Conservation (phyloP, 192 early-diverging fungal species). For the Dissophora ornata region DNA sequence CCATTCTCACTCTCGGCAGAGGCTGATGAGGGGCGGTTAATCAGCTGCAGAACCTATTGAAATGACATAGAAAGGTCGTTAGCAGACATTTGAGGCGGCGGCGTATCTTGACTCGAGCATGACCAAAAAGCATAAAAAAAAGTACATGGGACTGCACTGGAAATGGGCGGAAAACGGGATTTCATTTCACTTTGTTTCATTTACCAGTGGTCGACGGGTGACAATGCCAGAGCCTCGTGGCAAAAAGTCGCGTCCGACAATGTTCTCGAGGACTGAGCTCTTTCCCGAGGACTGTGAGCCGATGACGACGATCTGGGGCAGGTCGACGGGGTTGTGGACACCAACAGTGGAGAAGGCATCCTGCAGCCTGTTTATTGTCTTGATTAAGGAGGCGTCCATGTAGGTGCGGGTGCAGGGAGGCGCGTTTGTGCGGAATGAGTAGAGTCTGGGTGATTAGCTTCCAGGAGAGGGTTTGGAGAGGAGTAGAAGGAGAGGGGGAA, state of each 20-base stretch:
- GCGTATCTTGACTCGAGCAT: no score
- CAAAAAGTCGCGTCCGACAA: constrained; percentile 98
- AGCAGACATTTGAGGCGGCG: no score
- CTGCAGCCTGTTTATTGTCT: constrained; percentile 85
- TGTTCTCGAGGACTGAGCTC: constrained; percentile 98
- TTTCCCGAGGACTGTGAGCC: constrained; percentile 93
- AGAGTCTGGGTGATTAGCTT: no score
- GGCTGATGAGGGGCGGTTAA: constrained; percentile 82
- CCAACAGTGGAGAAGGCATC: constrained; percentile 91
- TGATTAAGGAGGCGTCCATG: constrained; percentile 65
- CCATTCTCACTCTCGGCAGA: background rate
- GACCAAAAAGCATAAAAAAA: no score
- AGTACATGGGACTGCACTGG: no score
- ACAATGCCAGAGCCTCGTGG: constrained; percentile 98
- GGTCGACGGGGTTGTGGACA: constrained; percentile 89
- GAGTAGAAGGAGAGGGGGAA: no score
- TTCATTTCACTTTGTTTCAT: background rate
- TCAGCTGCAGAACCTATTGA: constrained; percentile 93
- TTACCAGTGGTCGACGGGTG: constrained; percentile 92
- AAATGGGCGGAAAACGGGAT: no score
- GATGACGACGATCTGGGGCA: constrained; percentile 90
- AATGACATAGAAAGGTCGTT: no score
- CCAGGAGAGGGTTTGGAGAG: no score
- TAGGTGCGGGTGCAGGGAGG: no score
- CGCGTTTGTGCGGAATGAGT: no score